A percentile compares a stretch with the other conserved stretches of the same genome.
These are phyloP conservation scores for Juglanconis juglandina DNA, from an alignment of 2,329 filamentous ascomycete species.

Conservation along the genomic window DNA sequence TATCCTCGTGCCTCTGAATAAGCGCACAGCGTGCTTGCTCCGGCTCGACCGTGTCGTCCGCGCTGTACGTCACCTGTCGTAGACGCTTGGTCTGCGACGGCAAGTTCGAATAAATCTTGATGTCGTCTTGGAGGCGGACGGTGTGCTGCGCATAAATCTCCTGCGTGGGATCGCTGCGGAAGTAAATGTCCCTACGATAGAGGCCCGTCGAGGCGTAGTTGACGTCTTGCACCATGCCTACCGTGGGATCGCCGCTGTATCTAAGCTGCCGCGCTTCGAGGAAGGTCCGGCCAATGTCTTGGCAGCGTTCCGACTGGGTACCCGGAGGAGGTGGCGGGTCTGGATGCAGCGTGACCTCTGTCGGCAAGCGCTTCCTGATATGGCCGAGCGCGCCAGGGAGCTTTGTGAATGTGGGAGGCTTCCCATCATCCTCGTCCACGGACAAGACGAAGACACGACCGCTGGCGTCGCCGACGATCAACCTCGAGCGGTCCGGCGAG, in stretches of 20 bases:
- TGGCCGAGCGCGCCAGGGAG: constrained; percentile 33
- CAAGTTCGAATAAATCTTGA: constrained; percentile 20
- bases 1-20: constrained; percentile 10
- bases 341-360: constrained; percentile 47
- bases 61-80: neutral
- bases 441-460: constrained; percentile 57
- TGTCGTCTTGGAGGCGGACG: constrained; percentile 41
- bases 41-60: neutral
- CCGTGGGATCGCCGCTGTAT: constrained; percentile 40
- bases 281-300: constrained; percentile 27
- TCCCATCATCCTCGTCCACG: constrained; percentile 41
- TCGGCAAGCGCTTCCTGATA: constrained; percentile 39
- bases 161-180: constrained; percentile 36
- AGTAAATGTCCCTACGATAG: constrained; percentile 48
- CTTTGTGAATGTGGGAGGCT: constrained; percentile 31
- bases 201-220: constrained; percentile 45
- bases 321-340: constrained; percentile 42
- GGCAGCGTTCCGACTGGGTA: constrained; percentile 21
- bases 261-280: constrained; percentile 40
- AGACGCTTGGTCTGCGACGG: neutral
- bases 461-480: constrained; percentile 59
- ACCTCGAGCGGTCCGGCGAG: constrained; percentile 51
- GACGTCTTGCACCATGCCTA: constrained; percentile 56
- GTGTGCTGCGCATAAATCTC: constrained; percentile 46
- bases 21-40: neutral